Percentiles rank a stretch among this genome's conserved stretches.
Conservation (phyloP, 768 basidiomycete species). For the Dictyophora rubrovolvata region DNA sequence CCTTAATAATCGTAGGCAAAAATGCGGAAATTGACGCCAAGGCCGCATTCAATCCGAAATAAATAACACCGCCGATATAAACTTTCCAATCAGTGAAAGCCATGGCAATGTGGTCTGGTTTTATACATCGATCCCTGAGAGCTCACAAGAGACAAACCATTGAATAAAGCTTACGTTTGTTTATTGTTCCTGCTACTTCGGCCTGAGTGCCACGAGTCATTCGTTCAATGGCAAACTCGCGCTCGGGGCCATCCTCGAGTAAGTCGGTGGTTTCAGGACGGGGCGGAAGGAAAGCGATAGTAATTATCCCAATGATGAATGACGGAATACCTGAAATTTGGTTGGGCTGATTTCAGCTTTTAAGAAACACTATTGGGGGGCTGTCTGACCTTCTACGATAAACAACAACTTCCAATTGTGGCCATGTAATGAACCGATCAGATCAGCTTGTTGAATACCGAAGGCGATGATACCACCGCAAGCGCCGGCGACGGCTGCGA, state of each 20-base stretch:
- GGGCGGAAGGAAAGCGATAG: constrained; percentile 50
- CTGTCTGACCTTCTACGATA: constrained; percentile 49
- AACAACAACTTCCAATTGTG: constrained; percentile 57
- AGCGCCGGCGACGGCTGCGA: constrained; percentile 75
- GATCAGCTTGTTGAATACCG: constrained; percentile 55
- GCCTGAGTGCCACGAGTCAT: constrained; percentile 58
- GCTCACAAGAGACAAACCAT: not conserved
- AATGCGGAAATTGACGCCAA: constrained; percentile 76
- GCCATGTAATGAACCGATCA: constrained; percentile 22
- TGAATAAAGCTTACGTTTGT: constrained; percentile 36
- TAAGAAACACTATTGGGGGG: not conserved
- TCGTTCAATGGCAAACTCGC: constrained; percentile 51
- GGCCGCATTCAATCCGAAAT: constrained; percentile 69
- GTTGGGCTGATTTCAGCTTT: not conserved
- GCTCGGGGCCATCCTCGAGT: constrained; percentile 28
- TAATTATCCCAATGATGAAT: constrained; percentile 48
- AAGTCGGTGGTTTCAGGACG: constrained; percentile 60
- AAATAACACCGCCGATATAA: constrained; percentile 60
- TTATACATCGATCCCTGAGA: not conserved
- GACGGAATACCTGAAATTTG: constrained; percentile 55
- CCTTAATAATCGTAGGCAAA: constrained; percentile 66
- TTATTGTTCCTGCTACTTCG: constrained; percentile 54
- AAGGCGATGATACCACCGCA: constrained; percentile 81
- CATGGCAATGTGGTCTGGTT: constrained; percentile 45
- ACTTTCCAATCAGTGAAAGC: constrained; percentile 71